These are phyloP conservation scores for Phlyctochytrium planicorne DNA, from an alignment of 192 early-diverging fungal species.

Conservation along the genomic window DNA sequence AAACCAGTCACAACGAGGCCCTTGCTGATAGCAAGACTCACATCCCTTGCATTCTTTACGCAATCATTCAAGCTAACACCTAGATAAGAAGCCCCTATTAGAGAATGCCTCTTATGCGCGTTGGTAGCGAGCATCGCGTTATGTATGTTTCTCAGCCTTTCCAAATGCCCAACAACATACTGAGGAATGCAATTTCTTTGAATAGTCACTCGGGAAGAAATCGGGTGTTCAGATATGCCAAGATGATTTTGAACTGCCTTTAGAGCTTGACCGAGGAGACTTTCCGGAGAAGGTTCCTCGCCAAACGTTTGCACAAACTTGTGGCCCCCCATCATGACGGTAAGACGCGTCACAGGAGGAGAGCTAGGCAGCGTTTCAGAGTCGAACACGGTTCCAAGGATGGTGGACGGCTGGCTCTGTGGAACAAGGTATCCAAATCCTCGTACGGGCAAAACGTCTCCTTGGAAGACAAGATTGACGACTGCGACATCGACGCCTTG, in stretches of 20 bases:
- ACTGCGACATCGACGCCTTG: conserved; percentile 78
- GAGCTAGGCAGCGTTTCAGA: conserved; percentile 71
- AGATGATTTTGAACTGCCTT: conserved; percentile 61
- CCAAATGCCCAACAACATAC: conserved; percentile 79
- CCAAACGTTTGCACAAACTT: conserved; percentile 63
- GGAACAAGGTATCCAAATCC: conserved; percentile 95
- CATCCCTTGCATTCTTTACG: conserved; percentile 13
- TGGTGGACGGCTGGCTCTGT: conserved; percentile 49
- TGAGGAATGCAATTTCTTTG: conserved; percentile 83
- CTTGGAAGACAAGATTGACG: conserved; percentile 73
- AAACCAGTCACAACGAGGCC: too few species aligned
- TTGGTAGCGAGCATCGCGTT: conserved; percentile 44
- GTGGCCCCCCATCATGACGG: conserved; percentile 91
- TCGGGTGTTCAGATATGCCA: conserved; percentile 43
- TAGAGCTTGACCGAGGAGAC: conserved; percentile 47
- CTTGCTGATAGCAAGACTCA: too few species aligned
- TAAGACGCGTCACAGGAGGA: conserved; percentile 55
- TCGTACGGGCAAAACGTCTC: conserved; percentile 55
- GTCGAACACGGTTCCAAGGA: conserved; percentile 86
- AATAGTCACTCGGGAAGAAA: conserved; percentile 47
- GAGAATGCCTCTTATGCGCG: conserved; percentile 59
- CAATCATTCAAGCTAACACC: conserved; percentile 84
- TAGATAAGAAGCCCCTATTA: conserved; percentile 77
- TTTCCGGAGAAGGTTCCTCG: conserved; percentile 28
- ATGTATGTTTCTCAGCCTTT: conserved; percentile 66